A percentile compares a stretch with the other conserved stretches of the same genome.
phyloP scores from a whole-genome alignment of 371 early-diverging fungal species.

The Haplosporangium sp. region DNA sequence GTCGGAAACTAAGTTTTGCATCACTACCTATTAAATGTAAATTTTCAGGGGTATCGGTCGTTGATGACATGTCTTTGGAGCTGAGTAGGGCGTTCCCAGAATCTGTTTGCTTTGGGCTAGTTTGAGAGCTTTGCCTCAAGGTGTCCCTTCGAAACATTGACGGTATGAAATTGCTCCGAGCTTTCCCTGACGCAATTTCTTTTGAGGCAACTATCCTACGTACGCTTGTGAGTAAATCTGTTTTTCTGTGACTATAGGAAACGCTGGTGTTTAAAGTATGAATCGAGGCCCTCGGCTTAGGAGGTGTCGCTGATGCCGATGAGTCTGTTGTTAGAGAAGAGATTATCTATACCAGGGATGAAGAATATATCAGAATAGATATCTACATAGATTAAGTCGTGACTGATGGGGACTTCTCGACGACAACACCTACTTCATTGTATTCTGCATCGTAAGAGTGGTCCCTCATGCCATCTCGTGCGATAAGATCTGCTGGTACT shows the following conservation, averaged over 20 bases:
- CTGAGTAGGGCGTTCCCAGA: not conserved
- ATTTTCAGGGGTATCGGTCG: not conserved
- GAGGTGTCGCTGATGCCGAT: not conserved
- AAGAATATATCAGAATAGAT: not conserved
- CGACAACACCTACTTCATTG: not conserved
- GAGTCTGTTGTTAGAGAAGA: not conserved
- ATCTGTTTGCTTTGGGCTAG: not conserved
- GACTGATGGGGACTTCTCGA: not conserved
- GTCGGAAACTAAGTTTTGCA: slow-evolving; percentile 1
- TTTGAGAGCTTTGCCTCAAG: not conserved
- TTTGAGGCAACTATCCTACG: not conserved
- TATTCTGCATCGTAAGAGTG: not conserved
- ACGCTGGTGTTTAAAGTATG: not conserved
- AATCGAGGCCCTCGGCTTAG: not conserved
- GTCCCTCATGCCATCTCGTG: not conserved
- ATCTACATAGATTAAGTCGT: not conserved
- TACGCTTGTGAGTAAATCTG: not conserved
- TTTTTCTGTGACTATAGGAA: not conserved
- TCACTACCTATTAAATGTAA: not conserved
- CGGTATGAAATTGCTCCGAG: not conserved
- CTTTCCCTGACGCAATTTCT: not conserved
- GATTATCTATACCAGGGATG: not conserved
- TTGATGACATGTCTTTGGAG: too few relatives aligned
- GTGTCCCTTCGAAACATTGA: not conserved
- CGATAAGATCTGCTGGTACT: slow-evolving; percentile 12